Percentiles rank a stretch among this genome's conserved stretches.
Conservation (phyloP, 371 early-diverging fungal genomes). For the Rhizopus arrhizus region DNA sequence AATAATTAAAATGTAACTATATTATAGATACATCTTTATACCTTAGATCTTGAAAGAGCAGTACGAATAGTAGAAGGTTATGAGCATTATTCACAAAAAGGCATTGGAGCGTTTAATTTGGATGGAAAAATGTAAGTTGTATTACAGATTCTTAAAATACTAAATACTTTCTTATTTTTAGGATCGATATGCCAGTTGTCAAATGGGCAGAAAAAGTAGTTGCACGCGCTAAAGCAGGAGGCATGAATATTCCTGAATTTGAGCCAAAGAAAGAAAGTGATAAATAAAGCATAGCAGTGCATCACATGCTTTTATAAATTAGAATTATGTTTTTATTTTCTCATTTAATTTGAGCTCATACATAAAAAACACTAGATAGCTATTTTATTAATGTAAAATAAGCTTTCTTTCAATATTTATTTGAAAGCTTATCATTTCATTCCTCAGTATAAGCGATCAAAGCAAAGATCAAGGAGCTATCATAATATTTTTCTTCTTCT, state of each 20-base stretch:
- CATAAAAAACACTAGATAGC: no score
- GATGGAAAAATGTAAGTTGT: slow-evolving; percentile 70
- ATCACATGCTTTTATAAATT: background rate
- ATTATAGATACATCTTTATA: background rate
- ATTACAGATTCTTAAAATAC: slow-evolving; percentile 44
- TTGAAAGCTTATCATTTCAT: no score
- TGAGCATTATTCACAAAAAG: slow-evolving; percentile 63
- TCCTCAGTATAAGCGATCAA: no score
- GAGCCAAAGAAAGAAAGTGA: slow-evolving; percentile 15
- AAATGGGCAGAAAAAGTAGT: slow-evolving; percentile 72
- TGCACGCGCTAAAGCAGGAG: slow-evolving; percentile 59
- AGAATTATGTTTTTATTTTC: no score
- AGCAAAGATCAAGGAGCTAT: no score
- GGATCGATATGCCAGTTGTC: slow-evolving; percentile 73
- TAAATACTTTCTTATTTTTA: slow-evolving; percentile 30
- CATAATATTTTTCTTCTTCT: no score
- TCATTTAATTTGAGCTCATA: no score
- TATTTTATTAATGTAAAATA: no score
- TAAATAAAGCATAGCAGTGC: slow-evolving; percentile 2
- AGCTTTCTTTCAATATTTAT: no score
- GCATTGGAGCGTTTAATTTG: slow-evolving; percentile 86
- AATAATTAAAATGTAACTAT: background rate
- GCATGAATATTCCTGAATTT: slow-evolving; percentile 47
- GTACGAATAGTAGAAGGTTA: slow-evolving; percentile 68
- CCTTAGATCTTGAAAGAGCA: slow-evolving; percentile 63